Conservation (phyloP, 441 rosid species). For the Adansonia madagascariensis region DNA sequence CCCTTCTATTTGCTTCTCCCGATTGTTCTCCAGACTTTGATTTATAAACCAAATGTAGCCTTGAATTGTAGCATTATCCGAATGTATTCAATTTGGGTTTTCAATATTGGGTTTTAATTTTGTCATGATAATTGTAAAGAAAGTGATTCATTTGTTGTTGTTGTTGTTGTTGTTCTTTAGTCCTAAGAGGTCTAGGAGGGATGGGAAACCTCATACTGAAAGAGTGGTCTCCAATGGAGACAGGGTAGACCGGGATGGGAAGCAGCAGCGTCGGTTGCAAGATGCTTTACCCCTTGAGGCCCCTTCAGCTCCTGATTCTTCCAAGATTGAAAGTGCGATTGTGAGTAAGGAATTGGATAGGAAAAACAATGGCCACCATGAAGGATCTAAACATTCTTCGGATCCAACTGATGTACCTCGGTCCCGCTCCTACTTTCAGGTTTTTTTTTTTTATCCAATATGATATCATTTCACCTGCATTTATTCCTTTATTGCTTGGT, state of each 20-base stretch:
- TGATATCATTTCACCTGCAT: conserved; percentile 12
- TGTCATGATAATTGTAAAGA: neutral
- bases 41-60: conserved; percentile 10
- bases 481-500: conserved; percentile 13
- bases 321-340: conserved; percentile 40
- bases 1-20: conserved; percentile 22
- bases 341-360: conserved; percentile 47
- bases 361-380: conserved; percentile 45
- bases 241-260: conserved; percentile 41
- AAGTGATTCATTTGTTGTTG: neutral
- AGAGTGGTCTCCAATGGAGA: conserved; percentile 43
- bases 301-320: conserved; percentile 32
- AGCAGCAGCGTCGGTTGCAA: conserved; percentile 49
- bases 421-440: conserved; percentile 73
- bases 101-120: conserved; percentile 3
- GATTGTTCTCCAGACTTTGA: neutral
- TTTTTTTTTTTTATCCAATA: conserved; percentile 23
- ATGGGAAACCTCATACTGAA: conserved; percentile 62
- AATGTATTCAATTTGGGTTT: neutral
- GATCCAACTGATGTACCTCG: conserved; percentile 52
- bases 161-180: conserved; percentile 35
- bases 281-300: conserved; percentile 67
- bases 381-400: conserved; percentile 45
- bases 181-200: conserved; percentile 85
- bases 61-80: neutral